Percentiles rank a stretch among this genome's conserved stretches.
Evolutionary conservation across 768 basidiomycete genomes (phyloP).

Genomic region (Hypsizygus marmoreus): DNA sequence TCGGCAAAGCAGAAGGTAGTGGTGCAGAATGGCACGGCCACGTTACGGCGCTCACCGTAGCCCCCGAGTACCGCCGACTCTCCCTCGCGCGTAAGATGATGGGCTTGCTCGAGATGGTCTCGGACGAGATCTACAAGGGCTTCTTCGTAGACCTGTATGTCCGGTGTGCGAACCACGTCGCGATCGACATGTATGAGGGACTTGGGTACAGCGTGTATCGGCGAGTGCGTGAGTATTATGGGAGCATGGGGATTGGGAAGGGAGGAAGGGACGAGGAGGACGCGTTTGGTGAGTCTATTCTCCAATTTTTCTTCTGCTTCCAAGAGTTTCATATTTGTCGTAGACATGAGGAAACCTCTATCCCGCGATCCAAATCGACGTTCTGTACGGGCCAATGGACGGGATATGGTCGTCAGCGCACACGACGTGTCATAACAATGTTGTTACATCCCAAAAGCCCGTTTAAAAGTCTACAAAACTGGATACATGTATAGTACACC

Average conservation of each 20-base stretch:
- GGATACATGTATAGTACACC: no score
- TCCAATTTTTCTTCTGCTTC: background rate
- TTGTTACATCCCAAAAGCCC: slow-evolving; percentile 9
- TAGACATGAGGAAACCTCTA: slow-evolving; percentile 75
- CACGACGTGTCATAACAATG: slow-evolving; percentile 58
- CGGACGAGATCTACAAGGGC: slow-evolving; percentile 76
- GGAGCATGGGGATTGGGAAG: slow-evolving; percentile 71
- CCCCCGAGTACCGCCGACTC: slow-evolving; percentile 89
- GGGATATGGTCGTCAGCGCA: slow-evolving; percentile 69
- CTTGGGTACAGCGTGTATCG: slow-evolving; percentile 94
- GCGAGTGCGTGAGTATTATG: slow-evolving; percentile 89
- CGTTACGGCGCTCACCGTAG: slow-evolving; percentile 92
- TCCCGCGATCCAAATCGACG: slow-evolving; percentile 60
- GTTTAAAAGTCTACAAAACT: slow-evolving; percentile 1
- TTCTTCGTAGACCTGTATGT: slow-evolving; percentile 97
- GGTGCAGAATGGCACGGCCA: slow-evolving; percentile 87
- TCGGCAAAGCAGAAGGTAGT: slow-evolving; percentile 90
- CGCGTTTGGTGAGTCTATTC: slow-evolving; percentile 73
- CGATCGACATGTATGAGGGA: slow-evolving; percentile 89
- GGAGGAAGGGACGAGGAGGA: slow-evolving; percentile 86
- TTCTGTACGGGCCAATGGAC: slow-evolving; percentile 70
- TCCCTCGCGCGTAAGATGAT: slow-evolving; percentile 88
- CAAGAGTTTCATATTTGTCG: background rate
- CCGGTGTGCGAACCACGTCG: slow-evolving; percentile 80
- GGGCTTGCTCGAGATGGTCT: slow-evolving; percentile 80